Base-by-base conservation (phyloP, 768 basidiomycete species). In the Kwoniella botswanensis region DNA sequence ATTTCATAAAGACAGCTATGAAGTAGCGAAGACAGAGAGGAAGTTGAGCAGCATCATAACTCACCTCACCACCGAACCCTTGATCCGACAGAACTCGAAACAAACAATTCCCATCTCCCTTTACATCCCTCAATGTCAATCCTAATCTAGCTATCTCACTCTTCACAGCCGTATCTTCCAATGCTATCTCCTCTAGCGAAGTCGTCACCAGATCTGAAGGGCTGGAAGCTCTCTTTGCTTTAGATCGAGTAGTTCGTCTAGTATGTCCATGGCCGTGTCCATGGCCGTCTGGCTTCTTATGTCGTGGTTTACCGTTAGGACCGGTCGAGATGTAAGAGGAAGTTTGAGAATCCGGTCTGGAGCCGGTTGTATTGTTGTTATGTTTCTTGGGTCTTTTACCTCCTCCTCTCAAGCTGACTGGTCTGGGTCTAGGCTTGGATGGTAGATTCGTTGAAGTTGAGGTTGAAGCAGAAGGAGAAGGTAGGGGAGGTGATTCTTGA, bases 31-130 rank as follows among this genome's bases (percentile, higher is more conserved):
- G 56, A 22, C 13, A 22, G 56, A 58, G 56, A 24, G 17, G 24
- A 35, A 58, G 12, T 3, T 13, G 56, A 26, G 0, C 13, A 58
- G 15, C 56, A n/a, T 22, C 7, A 35, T 58, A 35, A 62, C 67
- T 68, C 53, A 66, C 71, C 63, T 67, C 71, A 18, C 72, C 72
- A 58, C 79, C 79, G 58, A 74, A 80, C 9, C 77, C 71, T 60
- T 80, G 79, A 59, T 77, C 76, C 13, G 73, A 71, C 56, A 80
- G 42, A 0, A 76, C 79, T 29, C 79, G 29, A 64, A 80, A 80
- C 35, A 77, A 50, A 56, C 79, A 80, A 60, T 80, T 80, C 6
- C 79, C 79, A 69, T 80, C 79, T 11, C 79, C 79, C 44, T 77
- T 58, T 15, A 80, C 76, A 60, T 80, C 79, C 15, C 79, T 65